A percentile compares a stretch with the other conserved stretches of the same genome.
Evolutionary conservation across 1,284 basidiomycete genomes (phyloP).

Genomic region (Heimioporus retisporus): DNA sequence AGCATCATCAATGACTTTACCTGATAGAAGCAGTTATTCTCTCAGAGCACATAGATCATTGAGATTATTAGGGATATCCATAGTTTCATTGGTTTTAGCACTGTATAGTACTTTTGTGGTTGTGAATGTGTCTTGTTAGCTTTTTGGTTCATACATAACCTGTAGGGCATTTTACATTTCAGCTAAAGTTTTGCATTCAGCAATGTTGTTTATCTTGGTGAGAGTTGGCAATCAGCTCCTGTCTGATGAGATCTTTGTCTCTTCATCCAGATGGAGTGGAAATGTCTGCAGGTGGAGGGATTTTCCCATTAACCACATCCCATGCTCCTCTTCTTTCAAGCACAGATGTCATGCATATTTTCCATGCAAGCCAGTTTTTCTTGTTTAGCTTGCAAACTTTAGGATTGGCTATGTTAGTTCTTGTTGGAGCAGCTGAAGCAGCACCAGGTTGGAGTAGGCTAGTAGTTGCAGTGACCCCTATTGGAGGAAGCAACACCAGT

Average conservation of each 20-base stretch:
- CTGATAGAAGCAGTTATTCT: too few species aligned
- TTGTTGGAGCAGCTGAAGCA: too few species aligned
- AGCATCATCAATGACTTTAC: neutral
- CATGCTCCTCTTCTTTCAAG: neutral
- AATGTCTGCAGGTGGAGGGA: neutral
- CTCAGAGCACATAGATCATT: too few species aligned
- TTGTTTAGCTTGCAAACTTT: too few species aligned
- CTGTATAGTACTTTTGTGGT: neutral
- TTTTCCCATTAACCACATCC: neutral
- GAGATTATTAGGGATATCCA: neutral
- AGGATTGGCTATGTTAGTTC: too few species aligned
- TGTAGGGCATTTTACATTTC: neutral
- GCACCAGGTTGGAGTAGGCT: too few species aligned
- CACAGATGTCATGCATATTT: neutral
- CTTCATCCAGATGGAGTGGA: neutral
- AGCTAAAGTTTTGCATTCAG: neutral
- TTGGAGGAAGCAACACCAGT: too few species aligned
- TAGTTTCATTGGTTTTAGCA: neutral
- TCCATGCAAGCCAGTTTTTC: neutral
- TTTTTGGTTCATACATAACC: neutral
- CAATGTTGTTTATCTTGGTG: neutral
- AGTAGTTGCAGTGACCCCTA: too few species aligned
- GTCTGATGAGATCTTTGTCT: neutral
- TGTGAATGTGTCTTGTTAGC: neutral
- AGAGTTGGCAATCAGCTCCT: neutral